A percentile compares a stretch with the other conserved stretches of the same genome.
phyloP scores from a whole-genome alignment of 1,284 basidiomycete species.

The Leccinum griseonigrum region DNA sequence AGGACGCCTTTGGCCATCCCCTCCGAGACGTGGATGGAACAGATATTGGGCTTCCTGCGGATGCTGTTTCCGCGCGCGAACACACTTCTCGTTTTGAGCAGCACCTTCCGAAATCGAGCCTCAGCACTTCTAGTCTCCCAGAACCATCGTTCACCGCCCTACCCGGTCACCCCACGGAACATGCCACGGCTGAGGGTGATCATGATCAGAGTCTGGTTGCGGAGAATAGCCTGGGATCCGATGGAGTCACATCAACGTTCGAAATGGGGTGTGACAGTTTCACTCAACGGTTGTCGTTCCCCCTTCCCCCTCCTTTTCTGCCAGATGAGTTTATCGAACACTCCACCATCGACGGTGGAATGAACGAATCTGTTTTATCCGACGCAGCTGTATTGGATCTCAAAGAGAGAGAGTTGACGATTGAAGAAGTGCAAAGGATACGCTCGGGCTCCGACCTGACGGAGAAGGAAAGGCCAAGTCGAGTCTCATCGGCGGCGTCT shows the following conservation, averaged over 20 bases:
- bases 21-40: not conserved
- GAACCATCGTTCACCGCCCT: not conserved
- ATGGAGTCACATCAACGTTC: slow-evolving; percentile 1
- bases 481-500: slow-evolving; percentile 3
- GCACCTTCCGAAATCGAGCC: not conserved
- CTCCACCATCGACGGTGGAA: slow-evolving; percentile 4
- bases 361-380: not conserved
- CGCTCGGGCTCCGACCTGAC: slow-evolving; percentile 12
- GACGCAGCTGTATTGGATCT: not conserved
- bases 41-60: not conserved
- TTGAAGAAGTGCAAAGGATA: slow-evolving; percentile 4
- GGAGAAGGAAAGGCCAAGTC: slow-evolving; percentile 14
- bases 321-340: slow-evolving; percentile 5
- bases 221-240: not conserved
- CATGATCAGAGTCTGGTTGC: not conserved
- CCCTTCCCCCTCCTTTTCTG: slow-evolving; percentile 16
- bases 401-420: not conserved
- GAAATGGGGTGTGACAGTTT: slow-evolving; percentile 3
- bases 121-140: not conserved
- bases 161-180: not conserved
- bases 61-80: not conserved
- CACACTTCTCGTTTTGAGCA: not conserved
- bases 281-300: slow-evolving; percentile 18
- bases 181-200: not conserved
- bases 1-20: not conserved